Evolutionary conservation across 495 filamentous ascomycete genomes (phyloP).

Genomic region (Extremus antarcticus): DNA sequence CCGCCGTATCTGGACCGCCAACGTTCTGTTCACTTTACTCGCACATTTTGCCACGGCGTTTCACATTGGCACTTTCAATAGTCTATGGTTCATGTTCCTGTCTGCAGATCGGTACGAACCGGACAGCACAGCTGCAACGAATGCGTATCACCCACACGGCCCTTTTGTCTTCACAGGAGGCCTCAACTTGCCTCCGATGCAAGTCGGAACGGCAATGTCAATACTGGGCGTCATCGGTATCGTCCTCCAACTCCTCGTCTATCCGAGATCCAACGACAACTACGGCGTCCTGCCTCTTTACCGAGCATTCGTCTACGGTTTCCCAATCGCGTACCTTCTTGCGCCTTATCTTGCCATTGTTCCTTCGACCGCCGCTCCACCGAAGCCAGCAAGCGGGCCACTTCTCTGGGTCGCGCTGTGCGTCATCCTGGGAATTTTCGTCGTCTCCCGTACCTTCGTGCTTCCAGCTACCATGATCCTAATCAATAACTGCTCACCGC

Average conservation of each 20-base stretch:
- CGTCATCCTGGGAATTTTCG: constrained; percentile 52
- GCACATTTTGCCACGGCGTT: constrained; percentile 57
- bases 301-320: constrained; percentile 47
- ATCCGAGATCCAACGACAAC: constrained; percentile 48
- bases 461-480: constrained; percentile 58
- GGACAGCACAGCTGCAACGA: constrained; percentile 16
- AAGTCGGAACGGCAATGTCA: constrained; percentile 58
- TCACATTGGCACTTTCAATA: constrained; percentile 65
- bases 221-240: constrained; percentile 59
- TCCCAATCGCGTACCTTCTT: constrained; percentile 55
- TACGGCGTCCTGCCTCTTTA: constrained; percentile 54
- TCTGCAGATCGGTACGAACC: constrained; percentile 47
- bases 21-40: constrained; percentile 50
- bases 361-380: constrained; percentile 28
- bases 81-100: constrained; percentile 61
- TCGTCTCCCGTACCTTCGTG: constrained; percentile 62
- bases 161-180: constrained; percentile 62
- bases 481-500: constrained; percentile 55
- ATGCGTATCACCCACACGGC: constrained; percentile 27
- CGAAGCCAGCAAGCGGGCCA: constrained; percentile 46
- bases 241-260: constrained; percentile 56
- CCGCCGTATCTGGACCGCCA: constrained; percentile 51
- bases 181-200: constrained; percentile 52
- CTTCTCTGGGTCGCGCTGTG: constrained; percentile 52
- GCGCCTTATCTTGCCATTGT: constrained; percentile 58